Percentiles rank a stretch among this genome's conserved stretches.
phyloP scores from a whole-genome alignment of 2,329 filamentous ascomycete genomes.

The Fusarium floridanum region DNA sequence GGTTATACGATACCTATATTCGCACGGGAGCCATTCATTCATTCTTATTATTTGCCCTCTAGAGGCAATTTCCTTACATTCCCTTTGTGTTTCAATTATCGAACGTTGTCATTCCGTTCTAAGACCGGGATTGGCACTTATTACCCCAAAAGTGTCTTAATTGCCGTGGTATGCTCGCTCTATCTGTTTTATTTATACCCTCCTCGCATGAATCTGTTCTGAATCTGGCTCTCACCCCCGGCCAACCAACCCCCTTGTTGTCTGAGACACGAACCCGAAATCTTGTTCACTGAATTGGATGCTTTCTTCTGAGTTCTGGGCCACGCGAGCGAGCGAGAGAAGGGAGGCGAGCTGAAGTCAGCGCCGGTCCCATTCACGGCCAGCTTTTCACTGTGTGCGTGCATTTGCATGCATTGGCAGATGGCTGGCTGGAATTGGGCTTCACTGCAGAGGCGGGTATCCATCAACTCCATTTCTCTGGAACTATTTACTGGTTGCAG shows the following conservation, averaged over 20 bases:
- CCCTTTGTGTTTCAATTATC: slow-evolving; percentile 45
- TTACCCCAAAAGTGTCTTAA: slow-evolving; percentile 43
- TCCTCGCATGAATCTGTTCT: slow-evolving; percentile 39
- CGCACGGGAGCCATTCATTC: slow-evolving; percentile 12
- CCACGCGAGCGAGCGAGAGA: background rate
- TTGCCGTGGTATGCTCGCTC: slow-evolving; percentile 44
- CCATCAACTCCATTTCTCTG: background rate
- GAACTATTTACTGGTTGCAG: slow-evolving; percentile 21
- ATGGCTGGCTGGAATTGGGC: slow-evolving; percentile 9
- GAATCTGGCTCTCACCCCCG: slow-evolving; percentile 38
- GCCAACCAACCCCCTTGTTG: slow-evolving; percentile 27
- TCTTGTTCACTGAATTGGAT: slow-evolving; percentile 19
- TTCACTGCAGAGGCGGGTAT: slow-evolving; percentile 15
- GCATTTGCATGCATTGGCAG: slow-evolving; percentile 18
- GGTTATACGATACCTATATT: slow-evolving; percentile 20
- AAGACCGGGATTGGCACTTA: slow-evolving; percentile 37
- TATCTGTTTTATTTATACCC: slow-evolving; percentile 39
- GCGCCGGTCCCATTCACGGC: slow-evolving; percentile 26
- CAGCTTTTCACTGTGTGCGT: slow-evolving; percentile 8
- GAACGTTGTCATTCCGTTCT: slow-evolving; percentile 40
- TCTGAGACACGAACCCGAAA: slow-evolving; percentile 34
- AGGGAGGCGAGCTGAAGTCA: slow-evolving; percentile 37
- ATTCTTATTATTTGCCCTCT: slow-evolving; percentile 13
- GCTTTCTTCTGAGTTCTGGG: slow-evolving; percentile 23
- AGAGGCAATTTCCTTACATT: slow-evolving; percentile 40